Percentiles rank a stretch among this genome's conserved stretches.
Conservation (phyloP, 495 filamentous ascomycete species). For the Schizothecium vesticola region DNA sequence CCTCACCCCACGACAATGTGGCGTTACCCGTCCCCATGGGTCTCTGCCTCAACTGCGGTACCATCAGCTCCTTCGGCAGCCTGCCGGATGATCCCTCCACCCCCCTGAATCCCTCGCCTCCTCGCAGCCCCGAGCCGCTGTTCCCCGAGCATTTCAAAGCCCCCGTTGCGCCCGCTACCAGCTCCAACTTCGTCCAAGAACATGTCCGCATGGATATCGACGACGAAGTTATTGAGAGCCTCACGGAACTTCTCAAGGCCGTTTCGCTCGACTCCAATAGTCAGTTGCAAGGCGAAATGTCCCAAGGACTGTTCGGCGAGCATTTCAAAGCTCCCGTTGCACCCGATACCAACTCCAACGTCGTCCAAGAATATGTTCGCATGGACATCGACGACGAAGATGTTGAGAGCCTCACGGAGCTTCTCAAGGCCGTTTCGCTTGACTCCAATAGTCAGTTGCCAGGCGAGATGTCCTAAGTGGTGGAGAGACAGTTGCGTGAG, state of each 20-base stretch:
- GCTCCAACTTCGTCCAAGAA: not conserved
- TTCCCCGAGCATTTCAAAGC: too few species aligned
- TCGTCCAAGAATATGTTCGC: not conserved
- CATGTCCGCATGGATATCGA: not conserved
- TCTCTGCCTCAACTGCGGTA: not conserved
- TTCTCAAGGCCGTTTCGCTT: not conserved
- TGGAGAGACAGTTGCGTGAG: too few species aligned
- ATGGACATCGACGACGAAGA: not conserved
- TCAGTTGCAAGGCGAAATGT: not conserved
- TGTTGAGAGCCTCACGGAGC: not conserved
- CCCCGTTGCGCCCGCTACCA: too few species aligned
- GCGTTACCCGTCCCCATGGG: not conserved
- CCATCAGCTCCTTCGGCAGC: not conserved
- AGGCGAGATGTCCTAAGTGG: not conserved
- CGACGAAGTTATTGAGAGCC: not conserved
- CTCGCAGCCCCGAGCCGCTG: not conserved
- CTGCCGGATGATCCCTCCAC: not conserved
- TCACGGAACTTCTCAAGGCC: not conserved
- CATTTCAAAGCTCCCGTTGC: too few species aligned
- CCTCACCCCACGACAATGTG: not conserved
- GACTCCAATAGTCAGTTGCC: not conserved
- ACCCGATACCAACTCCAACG: not conserved
- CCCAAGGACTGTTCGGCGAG: too few species aligned
- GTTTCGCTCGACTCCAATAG: not conserved
- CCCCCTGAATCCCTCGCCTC: not conserved